Evolutionary conservation across 305 asterid species (phyloP).

Genomic region (Solanum hybrid): DNA sequence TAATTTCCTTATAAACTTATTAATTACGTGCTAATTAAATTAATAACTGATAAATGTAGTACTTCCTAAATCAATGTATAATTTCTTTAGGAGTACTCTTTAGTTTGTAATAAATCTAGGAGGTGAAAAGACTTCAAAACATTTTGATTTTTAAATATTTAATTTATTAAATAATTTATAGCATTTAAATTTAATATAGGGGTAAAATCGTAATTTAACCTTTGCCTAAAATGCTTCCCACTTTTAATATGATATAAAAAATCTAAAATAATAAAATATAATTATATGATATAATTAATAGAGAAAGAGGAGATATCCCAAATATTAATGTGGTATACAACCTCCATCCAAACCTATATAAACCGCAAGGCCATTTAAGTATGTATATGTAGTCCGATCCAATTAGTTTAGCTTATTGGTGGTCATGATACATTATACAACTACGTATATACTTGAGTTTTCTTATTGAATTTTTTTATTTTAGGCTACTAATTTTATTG

Average conservation of each 20-base stretch:
- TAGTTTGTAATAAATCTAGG: background rate
- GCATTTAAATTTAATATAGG: no score
- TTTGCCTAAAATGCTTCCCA: no score
- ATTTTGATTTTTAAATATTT: no score
- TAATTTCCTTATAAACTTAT: no score
- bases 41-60: background rate
- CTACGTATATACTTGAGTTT: background rate
- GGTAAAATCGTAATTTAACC: no score
- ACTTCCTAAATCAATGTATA: background rate
- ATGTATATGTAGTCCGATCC: background rate
- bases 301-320: background rate
- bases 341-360: background rate
- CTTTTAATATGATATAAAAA: no score
- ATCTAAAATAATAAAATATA: no score
- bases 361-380: constrained; percentile 78
- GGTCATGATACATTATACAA: background rate
- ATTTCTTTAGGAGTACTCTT: background rate
- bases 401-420: background rate
- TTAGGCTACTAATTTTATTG: background rate
- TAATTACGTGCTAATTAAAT: no score
- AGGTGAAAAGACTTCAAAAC: background rate
- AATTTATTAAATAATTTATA: no score
- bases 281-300: no score
- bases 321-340: no score
- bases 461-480: background rate